These are phyloP conservation scores for Aspergillus caelatus DNA, from an alignment of 2,329 filamentous ascomycete genomes.

Conservation along the genomic window DNA sequence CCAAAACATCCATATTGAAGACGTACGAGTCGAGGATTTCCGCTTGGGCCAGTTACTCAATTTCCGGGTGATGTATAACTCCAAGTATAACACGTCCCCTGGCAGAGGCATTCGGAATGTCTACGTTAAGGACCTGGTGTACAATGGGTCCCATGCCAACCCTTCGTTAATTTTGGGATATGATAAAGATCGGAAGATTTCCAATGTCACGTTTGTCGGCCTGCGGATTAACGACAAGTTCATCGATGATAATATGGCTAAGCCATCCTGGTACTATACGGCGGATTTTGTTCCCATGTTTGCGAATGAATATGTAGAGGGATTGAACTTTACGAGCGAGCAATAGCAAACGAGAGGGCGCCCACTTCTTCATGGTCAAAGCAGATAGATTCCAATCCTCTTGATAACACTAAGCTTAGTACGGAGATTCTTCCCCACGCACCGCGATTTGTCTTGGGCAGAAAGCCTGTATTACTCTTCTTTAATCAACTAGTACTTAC, in stretches of 20 bases:
- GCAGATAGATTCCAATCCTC: neutral
- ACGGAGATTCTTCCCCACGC: neutral
- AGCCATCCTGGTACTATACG: conserved; percentile 30
- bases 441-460: too few relatives aligned
- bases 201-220: conserved; percentile 11
- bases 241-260: conserved; percentile 28
- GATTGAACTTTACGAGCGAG: neutral
- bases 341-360: neutral
- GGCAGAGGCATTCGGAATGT: conserved; percentile 36
- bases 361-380: too few relatives aligned
- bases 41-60: conserved; percentile 35
- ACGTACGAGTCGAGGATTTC: conserved; percentile 34
- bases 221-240: conserved; percentile 22
- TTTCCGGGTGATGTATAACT: conserved; percentile 39
- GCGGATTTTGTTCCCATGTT: conserved; percentile 30
- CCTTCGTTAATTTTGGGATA: conserved; percentile 22
- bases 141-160: conserved; percentile 14
- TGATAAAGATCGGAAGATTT: neutral
- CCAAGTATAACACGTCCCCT: conserved; percentile 38
- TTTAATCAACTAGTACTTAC: too few relatives aligned
- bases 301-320: conserved; percentile 24
- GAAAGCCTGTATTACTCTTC: too few relatives aligned
- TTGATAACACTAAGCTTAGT: neutral
- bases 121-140: conserved; percentile 27
- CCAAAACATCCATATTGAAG: conserved; percentile 12